A percentile compares a stretch with the other conserved stretches of the same genome.
Evolutionary conservation across 2,329 filamentous ascomycete genomes (phyloP).

Genomic region (Epichloe festucae): DNA sequence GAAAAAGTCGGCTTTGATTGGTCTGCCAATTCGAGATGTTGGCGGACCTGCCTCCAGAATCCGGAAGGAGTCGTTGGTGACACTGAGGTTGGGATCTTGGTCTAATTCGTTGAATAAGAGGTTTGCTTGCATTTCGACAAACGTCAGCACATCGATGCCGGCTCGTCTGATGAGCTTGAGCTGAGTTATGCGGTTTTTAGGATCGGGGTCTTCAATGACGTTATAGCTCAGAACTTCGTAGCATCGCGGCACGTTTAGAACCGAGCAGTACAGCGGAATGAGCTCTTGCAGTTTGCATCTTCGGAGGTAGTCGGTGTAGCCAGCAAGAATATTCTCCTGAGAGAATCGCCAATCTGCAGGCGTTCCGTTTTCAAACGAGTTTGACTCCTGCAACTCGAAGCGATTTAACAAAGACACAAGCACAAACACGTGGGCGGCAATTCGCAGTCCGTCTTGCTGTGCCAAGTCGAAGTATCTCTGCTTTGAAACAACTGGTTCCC

Average conservation of each 20-base stretch:
- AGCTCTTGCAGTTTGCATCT: constrained; percentile 60
- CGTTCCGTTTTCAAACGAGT: constrained; percentile 5
- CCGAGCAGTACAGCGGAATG: constrained; percentile 79
- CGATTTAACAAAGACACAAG: constrained; percentile 55
- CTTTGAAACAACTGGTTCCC: constrained; percentile 23
- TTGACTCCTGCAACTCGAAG: constrained; percentile 24
- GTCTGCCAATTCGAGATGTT: constrained; percentile 35
- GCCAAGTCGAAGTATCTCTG: constrained; percentile 39
- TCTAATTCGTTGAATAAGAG: constrained; percentile 37
- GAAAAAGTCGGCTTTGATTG: constrained; percentile 60
- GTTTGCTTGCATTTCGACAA: constrained; percentile 55
- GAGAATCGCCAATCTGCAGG: constrained; percentile 25
- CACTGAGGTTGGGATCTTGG: constrained; percentile 17
- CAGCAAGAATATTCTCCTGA: constrained; percentile 64
- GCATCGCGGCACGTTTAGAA: constrained; percentile 50
- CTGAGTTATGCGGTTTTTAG: constrained; percentile 50
- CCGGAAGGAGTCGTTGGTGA: constrained; percentile 33
- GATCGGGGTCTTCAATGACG: constrained; percentile 57
- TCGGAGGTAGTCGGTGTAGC: constrained; percentile 70
- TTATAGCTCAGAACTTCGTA: constrained; percentile 65
- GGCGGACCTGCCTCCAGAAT: constrained; percentile 32
- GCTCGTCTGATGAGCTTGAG: constrained; percentile 65
- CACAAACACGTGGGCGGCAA: constrained; percentile 53
- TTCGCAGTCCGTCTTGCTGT: constrained; percentile 52
- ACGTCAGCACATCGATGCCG: constrained; percentile 56